Percentiles rank a stretch among this genome's conserved stretches.
Evolutionary conservation across 2,329 filamentous ascomycete genomes (phyloP).

Genomic region (Zymoseptoria brevis): DNA sequence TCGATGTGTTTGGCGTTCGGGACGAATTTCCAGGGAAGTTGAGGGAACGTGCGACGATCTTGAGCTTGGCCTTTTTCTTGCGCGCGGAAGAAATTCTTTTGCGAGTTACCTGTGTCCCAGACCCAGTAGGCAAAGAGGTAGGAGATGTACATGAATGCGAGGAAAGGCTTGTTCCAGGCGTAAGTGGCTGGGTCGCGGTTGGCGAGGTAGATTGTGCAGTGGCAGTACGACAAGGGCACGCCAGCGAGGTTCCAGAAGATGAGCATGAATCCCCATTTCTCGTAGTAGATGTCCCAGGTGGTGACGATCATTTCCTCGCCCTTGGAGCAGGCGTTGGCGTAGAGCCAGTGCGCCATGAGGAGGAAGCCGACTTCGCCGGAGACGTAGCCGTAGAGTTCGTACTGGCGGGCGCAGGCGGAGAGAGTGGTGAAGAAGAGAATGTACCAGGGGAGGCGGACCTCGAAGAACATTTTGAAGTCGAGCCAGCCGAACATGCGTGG

Average conservation of each 20-base stretch:
- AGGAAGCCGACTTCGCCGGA: conserved; percentile 78
- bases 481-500: conserved; percentile 67
- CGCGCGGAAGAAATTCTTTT: conserved; percentile 87
- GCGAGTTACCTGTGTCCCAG: conserved; percentile 86
- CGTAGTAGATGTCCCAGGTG: conserved; percentile 94
- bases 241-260: conserved; percentile 96
- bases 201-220: conserved; percentile 83
- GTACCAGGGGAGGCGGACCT: conserved; percentile 87
- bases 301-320: conserved; percentile 84
- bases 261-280: conserved; percentile 96
- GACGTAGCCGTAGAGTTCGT: conserved; percentile 77
- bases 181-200: conserved; percentile 74
- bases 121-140: conserved; percentile 84
- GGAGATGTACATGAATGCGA: conserved; percentile 56
- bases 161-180: conserved; percentile 62
- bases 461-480: conserved; percentile 94
- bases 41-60: conserved; percentile 74
- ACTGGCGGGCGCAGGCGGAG: conserved; percentile 71
- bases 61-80: conserved; percentile 64
- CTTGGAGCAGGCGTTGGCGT: conserved; percentile 86
- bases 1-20: conserved; percentile 72
- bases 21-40: conserved; percentile 80
- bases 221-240: conserved; percentile 85
- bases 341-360: conserved; percentile 82
- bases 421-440: conserved; percentile 73